phyloP scores from a whole-genome alignment of 345 rosid genomes.

The Citrus sinensis region DNA sequence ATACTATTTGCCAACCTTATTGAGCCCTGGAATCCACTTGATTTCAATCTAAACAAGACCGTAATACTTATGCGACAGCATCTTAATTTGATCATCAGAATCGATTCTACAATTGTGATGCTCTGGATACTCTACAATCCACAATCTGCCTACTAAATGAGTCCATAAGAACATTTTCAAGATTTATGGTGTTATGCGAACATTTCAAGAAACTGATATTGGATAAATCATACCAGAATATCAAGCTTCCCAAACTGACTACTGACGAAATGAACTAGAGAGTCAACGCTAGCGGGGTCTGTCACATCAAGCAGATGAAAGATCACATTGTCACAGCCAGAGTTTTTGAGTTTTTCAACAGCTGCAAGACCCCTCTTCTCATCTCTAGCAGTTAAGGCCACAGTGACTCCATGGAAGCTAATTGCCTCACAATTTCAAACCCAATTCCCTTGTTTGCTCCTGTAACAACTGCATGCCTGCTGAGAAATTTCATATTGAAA shows the following conservation, averaged over 20 bases:
- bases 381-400: conserved; percentile 24
- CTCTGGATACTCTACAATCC: too few relatives aligned
- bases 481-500: too few relatives aligned
- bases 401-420: conserved; percentile 17
- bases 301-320: conserved; percentile 49
- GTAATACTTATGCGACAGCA: too few relatives aligned
- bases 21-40: too few relatives aligned
- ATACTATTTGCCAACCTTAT: too few relatives aligned
- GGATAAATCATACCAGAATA: background rate
- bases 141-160: too few relatives aligned
- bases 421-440: conserved; percentile 17
- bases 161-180: too few relatives aligned
- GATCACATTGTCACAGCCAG: conserved; percentile 19
- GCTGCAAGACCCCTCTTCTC: conserved; percentile 22
- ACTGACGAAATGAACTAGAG: conserved; percentile 31
- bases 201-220: too few relatives aligned
- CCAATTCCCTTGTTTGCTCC: conserved; percentile 29
- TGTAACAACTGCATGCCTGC: background rate
- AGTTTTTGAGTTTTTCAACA: conserved; percentile 13
- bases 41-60: too few relatives aligned
- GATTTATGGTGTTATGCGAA: too few relatives aligned
- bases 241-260: conserved; percentile 3
- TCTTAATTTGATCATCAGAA: too few relatives aligned
- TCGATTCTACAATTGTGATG: too few relatives aligned
- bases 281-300: conserved; percentile 23